A percentile compares a stretch with the other conserved stretches of the same genome.
Evolutionary conservation across 441 rosid genomes (phyloP).

Genomic region (Cnidoscolus chayamansa): DNA sequence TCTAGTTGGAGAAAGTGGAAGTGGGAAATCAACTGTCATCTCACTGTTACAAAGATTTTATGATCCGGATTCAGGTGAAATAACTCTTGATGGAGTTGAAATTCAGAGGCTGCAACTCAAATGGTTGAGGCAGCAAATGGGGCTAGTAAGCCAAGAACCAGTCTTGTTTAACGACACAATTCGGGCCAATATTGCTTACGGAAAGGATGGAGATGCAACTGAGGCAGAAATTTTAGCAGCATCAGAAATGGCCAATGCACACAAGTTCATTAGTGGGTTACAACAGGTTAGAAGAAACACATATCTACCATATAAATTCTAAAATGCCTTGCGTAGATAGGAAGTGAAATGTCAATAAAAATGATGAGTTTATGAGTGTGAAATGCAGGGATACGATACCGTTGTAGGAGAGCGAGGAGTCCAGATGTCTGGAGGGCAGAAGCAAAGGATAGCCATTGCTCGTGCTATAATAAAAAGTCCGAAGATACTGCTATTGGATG

Average conservation of each 20-base stretch:
- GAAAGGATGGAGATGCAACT: constrained; percentile 8
- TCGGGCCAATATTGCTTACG: constrained; percentile 70
- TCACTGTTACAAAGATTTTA: constrained; percentile 76
- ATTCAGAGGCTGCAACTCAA: constrained; percentile 51
- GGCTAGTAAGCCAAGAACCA: constrained; percentile 79
- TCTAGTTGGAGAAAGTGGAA: constrained; percentile 89
- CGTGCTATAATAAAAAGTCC: constrained; percentile 47
- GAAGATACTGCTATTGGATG: constrained; percentile 4
- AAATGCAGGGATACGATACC: constrained; percentile 57
- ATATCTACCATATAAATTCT: neutral
- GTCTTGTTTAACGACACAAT: constrained; percentile 72
- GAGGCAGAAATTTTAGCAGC: constrained; percentile 35
- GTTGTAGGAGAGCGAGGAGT: constrained; percentile 72
- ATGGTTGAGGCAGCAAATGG: constrained; percentile 82
- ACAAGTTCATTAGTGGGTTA: constrained; percentile 64
- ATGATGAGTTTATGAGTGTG: neutral
- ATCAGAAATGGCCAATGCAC: constrained; percentile 72
- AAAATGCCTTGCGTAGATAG: neutral
- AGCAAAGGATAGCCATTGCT: constrained; percentile 72
- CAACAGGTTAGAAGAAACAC: constrained; percentile 46
- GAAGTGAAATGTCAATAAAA: too few relatives aligned
- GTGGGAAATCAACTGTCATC: constrained; percentile 74
- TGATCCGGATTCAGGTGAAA: constrained; percentile 65
- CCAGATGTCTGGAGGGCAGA: constrained; percentile 72
- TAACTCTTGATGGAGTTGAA: constrained; percentile 66